These are phyloP conservation scores for Groenewaldozyma sp. DNA, from an alignment of 1,139 yeast genomes.

Conservation along the genomic window DNA sequence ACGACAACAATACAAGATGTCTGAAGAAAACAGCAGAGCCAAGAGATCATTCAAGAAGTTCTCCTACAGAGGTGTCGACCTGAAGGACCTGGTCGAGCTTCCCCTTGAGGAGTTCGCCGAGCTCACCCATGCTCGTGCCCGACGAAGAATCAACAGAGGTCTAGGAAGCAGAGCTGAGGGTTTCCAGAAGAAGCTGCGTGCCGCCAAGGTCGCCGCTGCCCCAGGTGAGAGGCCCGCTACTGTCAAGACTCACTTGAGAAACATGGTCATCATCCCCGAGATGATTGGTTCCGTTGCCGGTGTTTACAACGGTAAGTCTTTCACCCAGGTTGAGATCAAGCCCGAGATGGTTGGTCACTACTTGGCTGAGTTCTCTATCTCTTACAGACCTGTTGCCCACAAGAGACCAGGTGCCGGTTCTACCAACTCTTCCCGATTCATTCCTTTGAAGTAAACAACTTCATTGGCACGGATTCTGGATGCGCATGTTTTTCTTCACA, in stretches of 20 bases:
- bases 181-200: conserved; percentile 95
- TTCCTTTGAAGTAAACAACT: conserved; percentile 29
- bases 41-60: conserved; percentile 93
- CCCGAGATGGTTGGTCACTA: conserved; percentile 99
- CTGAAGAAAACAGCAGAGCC: conserved; percentile 13
- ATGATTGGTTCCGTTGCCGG: conserved; percentile 99
- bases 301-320: conserved; percentile 99
- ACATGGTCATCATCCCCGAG: conserved; percentile 98
- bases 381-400: conserved; percentile 99
- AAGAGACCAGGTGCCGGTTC: conserved; percentile 92
- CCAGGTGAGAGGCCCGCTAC: conserved; percentile 96
- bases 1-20: conserved; percentile 11
- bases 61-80: conserved; percentile 98
- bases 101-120: conserved; percentile 95
- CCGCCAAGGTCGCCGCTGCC: conserved; percentile 87
- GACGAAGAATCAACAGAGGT: conserved; percentile 99
- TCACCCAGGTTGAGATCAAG: conserved; percentile 98
- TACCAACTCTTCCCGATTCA: conserved; percentile 60
- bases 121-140: conserved; percentile 96
- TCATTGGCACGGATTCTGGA: too few relatives aligned
- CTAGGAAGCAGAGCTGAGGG: conserved; percentile 87
- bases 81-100: conserved; percentile 87
- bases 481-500: conserved; percentile 4
- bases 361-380: conserved; percentile 99
- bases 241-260: conserved; percentile 99